These are phyloP conservation scores for Populus nigra DNA, from an alignment of 345 rosid genomes.

Conservation along the genomic window DNA sequence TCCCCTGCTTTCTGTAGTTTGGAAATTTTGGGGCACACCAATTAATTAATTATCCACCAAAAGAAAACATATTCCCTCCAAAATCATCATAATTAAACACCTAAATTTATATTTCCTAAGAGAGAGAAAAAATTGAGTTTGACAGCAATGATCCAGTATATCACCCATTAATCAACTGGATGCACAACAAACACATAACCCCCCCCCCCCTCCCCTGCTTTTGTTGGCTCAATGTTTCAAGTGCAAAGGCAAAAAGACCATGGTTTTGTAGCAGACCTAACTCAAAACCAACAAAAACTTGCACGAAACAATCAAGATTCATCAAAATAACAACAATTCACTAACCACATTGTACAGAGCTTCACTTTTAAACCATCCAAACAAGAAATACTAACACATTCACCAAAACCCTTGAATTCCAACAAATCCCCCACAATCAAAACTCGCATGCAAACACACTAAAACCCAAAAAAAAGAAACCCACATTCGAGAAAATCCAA, in stretches of 20 bases:
- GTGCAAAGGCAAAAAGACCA: neutral
- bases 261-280: neutral
- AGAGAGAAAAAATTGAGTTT: no score
- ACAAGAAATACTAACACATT: constrained; percentile 12
- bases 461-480: neutral
- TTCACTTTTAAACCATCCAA: constrained; percentile 3
- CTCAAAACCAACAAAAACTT: neutral
- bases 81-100: neutral
- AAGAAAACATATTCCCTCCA: neutral
- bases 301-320: constrained; percentile 2
- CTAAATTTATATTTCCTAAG: no score
- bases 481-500: neutral
- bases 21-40: no score
- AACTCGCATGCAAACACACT: constrained; percentile 16
- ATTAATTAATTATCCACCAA: neutral
- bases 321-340: neutral
- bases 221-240: no score
- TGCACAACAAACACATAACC: no score
- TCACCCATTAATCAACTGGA: no score
- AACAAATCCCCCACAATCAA: constrained; percentile 5
- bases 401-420: constrained; percentile 11
- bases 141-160: no score
- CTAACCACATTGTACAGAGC: constrained; percentile 21
- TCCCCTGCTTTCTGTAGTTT: no score
- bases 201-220: no score